Evolutionary conservation across 129 eudicot species (phyloP).

Genomic region (Lactuca sativa): DNA sequence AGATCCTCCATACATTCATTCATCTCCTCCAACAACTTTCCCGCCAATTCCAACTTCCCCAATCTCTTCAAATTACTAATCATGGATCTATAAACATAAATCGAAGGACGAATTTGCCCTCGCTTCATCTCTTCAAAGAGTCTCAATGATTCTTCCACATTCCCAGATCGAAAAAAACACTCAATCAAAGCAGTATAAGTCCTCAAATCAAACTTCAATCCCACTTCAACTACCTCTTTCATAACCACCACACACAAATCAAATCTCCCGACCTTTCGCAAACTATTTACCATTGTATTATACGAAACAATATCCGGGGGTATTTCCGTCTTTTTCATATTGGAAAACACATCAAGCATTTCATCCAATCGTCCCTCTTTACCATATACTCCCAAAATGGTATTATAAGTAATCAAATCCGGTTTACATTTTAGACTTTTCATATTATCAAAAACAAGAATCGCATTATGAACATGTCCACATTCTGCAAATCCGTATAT

Average conservation of each 20-base stretch:
- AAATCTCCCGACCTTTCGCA: slow-evolving; percentile 69
- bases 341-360: slow-evolving; percentile 62
- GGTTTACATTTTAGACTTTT: slow-evolving; percentile 51
- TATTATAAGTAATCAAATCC: slow-evolving; percentile 75
- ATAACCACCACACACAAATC: slow-evolving; percentile 48
- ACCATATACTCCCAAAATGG: slow-evolving; percentile 66
- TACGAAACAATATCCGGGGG: slow-evolving; percentile 70
- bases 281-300: slow-evolving; percentile 71
- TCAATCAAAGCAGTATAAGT: slow-evolving; percentile 83
- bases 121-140: slow-evolving; percentile 67
- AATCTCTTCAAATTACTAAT: slow-evolving; percentile 51
- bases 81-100: slow-evolving; percentile 67
- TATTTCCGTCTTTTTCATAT: slow-evolving; percentile 53
- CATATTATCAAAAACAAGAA: slow-evolving; percentile 52
- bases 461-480: slow-evolving; percentile 66
- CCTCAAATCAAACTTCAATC: slow-evolving; percentile 67
- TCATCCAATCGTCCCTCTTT: slow-evolving; percentile 61
- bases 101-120: slow-evolving; percentile 49
- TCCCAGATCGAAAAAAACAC: slow-evolving; percentile 78
- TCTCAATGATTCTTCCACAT: slow-evolving; percentile 63
- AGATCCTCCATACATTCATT: slow-evolving; percentile 41
- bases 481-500: slow-evolving; percentile 68
- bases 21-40: slow-evolving; percentile 63
- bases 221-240: slow-evolving; percentile 57
- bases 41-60: slow-evolving; percentile 71